These are phyloP conservation scores for Phycomyces nitens DNA, from an alignment of 192 early-diverging fungal genomes.

Conservation along the genomic window DNA sequence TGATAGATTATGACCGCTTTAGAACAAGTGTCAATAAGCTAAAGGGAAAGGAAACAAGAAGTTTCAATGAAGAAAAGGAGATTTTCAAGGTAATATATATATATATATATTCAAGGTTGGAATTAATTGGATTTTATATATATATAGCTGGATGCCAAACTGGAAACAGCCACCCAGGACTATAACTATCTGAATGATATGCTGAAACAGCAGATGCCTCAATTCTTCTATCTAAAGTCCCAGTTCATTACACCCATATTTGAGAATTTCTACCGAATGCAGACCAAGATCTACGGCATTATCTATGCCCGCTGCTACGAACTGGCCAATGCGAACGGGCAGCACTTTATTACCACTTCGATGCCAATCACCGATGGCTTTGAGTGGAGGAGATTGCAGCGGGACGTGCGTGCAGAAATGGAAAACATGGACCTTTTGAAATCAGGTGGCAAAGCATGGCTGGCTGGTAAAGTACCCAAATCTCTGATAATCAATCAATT, in stretches of 20 bases:
- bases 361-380: conserved; percentile 32
- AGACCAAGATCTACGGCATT: conserved; percentile 72
- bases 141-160: conserved; percentile 54
- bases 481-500: too few relatives aligned
- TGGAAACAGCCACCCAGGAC: conserved; percentile 80
- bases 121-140: too few relatives aligned
- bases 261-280: conserved; percentile 78
- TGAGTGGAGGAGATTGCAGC: conserved; percentile 14
- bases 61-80: conserved; percentile 63
- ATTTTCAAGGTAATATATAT: conserved; percentile 53
- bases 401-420: conserved; percentile 26
- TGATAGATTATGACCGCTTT: conserved; percentile 91
- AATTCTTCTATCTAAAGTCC: conserved; percentile 66
- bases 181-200: conserved; percentile 82
- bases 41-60: conserved; percentile 62
- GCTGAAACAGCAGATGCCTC: conserved; percentile 74
- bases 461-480: conserved; percentile 22
- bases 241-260: conserved; percentile 87
- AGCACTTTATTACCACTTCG: conserved; percentile 18
- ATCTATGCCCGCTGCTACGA: conserved; percentile 58
- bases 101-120: neutral
- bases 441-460: conserved; percentile 34
- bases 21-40: conserved; percentile 69
- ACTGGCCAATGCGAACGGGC: conserved; percentile 33
- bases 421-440: conserved; percentile 30